phyloP scores from a whole-genome alignment of 257 asterid genomes.

The Solanum pennellii region DNA sequence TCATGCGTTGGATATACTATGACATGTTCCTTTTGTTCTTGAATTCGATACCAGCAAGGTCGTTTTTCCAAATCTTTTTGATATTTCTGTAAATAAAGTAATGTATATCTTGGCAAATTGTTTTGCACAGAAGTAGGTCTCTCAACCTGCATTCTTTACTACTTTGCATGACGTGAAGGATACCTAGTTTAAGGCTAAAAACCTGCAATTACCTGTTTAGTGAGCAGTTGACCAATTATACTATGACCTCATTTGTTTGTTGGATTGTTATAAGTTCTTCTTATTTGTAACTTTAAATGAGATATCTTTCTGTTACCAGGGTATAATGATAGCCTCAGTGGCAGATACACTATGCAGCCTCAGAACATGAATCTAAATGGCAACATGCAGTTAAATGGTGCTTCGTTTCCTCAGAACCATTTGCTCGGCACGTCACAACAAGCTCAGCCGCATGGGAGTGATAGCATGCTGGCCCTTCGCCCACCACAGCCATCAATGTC shows the following conservation, averaged over 20 bases:
- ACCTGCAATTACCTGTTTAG: background rate
- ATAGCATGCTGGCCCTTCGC: constrained; percentile 50
- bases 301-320: constrained; percentile 28
- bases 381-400: constrained; percentile 24
- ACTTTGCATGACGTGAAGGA: background rate
- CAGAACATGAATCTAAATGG: constrained; percentile 50
- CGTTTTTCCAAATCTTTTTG: no score
- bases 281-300: background rate
- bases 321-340: constrained; percentile 32
- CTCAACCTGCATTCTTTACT: background rate
- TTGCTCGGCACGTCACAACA: constrained; percentile 30
- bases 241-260: background rate
- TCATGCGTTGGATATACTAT: background rate
- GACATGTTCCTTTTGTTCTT: background rate
- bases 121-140: background rate
- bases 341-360: constrained; percentile 34
- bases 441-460: constrained; percentile 36
- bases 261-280: background rate
- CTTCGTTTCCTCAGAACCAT: constrained; percentile 39
- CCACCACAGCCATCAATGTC: constrained; percentile 46
- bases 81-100: background rate
- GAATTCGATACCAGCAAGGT: background rate
- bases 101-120: background rate
- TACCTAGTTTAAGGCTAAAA: background rate
- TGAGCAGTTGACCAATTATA: background rate